Percentiles rank a stretch among this genome's conserved stretches.
Evolutionary conservation across 1,284 basidiomycete genomes (phyloP).

Genomic region (Malassezia psittaci): DNA sequence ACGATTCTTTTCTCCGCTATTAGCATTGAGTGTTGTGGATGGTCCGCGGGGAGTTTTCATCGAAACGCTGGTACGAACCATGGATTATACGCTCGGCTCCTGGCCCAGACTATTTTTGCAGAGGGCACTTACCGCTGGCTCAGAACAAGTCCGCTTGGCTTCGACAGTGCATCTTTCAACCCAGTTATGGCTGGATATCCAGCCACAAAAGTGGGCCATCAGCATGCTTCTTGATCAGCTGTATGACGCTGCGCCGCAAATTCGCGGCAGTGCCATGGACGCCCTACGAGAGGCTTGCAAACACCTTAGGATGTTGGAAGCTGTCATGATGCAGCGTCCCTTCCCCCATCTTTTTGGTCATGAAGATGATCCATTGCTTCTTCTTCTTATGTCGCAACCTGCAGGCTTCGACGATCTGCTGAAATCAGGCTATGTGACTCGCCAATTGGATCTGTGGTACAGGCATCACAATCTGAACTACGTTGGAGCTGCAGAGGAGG

Average conservation of each 20-base stretch:
- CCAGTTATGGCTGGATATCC: constrained; percentile 26
- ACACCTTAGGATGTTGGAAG: constrained; percentile 67
- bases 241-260: constrained; percentile 80
- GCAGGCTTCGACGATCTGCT: constrained; percentile 84
- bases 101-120: constrained; percentile 58
- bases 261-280: constrained; percentile 77
- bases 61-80: constrained; percentile 18
- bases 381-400: constrained; percentile 84
- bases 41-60: not conserved
- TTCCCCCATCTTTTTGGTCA: constrained; percentile 89
- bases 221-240: constrained; percentile 78
- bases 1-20: constrained; percentile 87
- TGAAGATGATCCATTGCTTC: constrained; percentile 71
- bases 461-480: constrained; percentile 53
- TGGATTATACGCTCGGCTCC: constrained; percentile 55
- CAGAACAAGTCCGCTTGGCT: constrained; percentile 56
- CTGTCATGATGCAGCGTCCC: constrained; percentile 87
- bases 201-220: constrained; percentile 36
- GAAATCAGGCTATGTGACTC: constrained; percentile 80
- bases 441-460: constrained; percentile 93
- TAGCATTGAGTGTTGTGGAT: constrained; percentile 73
- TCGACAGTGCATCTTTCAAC: constrained; percentile 76
- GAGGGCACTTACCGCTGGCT: constrained; percentile 65
- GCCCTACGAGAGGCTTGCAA: constrained; percentile 83
- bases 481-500: constrained; percentile 75